Percentiles rank a stretch among this genome's conserved stretches.
These are phyloP conservation scores for Ophiocordyceps camponoti-floridani DNA, from an alignment of 2,329 filamentous ascomycete species.

Conservation along the genomic window DNA sequence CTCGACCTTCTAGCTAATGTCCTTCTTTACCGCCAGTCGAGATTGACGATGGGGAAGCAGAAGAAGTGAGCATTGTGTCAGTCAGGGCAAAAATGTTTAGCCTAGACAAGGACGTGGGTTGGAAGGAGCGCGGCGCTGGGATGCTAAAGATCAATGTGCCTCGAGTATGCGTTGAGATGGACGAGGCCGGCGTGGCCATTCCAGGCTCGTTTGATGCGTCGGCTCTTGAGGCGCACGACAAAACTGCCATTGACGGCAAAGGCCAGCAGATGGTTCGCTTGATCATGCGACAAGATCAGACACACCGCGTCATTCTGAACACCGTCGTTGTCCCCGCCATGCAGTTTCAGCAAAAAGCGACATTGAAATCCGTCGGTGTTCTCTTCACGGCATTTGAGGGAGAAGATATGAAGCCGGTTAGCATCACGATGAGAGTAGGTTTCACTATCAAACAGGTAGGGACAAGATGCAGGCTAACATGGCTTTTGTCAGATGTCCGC, in stretches of 20 bases:
- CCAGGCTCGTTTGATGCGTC: conserved; percentile 39
- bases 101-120: conserved; percentile 52
- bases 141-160: conserved; percentile 71
- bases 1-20: neutral
- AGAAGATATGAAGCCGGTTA: conserved; percentile 32
- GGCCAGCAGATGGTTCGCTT: conserved; percentile 45
- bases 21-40: conserved; percentile 24
- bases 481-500: conserved; percentile 27
- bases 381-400: conserved; percentile 46
- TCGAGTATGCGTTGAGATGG: conserved; percentile 34
- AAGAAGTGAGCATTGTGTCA: conserved; percentile 57
- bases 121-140: conserved; percentile 80
- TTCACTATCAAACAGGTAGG: neutral
- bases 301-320: conserved; percentile 73
- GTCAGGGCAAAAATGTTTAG: conserved; percentile 74
- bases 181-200: conserved; percentile 30
- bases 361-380: conserved; percentile 52
- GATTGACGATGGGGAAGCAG: conserved; percentile 75
- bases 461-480: conserved; percentile 1
- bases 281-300: conserved; percentile 82
- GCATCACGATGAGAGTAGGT: conserved; percentile 42
- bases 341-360: conserved; percentile 61
- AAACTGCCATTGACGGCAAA: conserved; percentile 10
- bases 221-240: conserved; percentile 25
- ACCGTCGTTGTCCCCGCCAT: conserved; percentile 62